Conservation (phyloP, 2,329 filamentous ascomycete genomes). For the Penicillium sp. region DNA sequence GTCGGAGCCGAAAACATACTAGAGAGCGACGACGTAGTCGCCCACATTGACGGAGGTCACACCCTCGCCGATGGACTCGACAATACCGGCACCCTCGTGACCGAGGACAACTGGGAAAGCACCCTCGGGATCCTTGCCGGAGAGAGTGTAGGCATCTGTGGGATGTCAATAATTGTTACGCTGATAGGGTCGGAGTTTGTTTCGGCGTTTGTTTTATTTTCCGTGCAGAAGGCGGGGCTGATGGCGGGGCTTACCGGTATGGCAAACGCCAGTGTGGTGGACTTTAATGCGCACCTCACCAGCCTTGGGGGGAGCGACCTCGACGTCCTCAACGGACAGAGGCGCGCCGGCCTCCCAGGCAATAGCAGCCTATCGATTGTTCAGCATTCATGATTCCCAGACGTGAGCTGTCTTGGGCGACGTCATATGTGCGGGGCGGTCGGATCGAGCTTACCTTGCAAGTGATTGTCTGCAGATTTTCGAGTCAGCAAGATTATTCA, state of each 20-base stretch:
- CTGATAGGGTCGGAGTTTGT: neutral
- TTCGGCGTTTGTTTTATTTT: neutral
- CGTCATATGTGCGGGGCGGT: conserved; percentile 13
- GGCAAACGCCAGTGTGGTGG: conserved; percentile 96
- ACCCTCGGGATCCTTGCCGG: conserved; percentile 93
- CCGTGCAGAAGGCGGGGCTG: conserved; percentile 3
- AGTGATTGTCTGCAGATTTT: conserved; percentile 63
- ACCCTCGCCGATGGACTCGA: conserved; percentile 87
- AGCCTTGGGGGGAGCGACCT: conserved; percentile 78
- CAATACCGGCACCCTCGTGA: conserved; percentile 83
- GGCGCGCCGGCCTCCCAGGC: conserved; percentile 94
- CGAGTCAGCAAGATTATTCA: conserved; percentile 3
- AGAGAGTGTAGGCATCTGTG: conserved; percentile 81
- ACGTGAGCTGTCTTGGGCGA: conserved; percentile 1
- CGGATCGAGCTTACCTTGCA: conserved; percentile 55
- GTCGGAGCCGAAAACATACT: conserved; percentile 46
- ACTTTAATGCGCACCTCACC: conserved; percentile 96
- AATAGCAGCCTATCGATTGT: conserved; percentile 61
- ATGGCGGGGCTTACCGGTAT: conserved; percentile 61
- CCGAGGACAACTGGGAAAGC: conserved; percentile 82
- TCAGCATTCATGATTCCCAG: conserved; percentile 12
- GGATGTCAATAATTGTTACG: conserved; percentile 3
- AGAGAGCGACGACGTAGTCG: conserved; percentile 82
- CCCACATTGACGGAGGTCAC: conserved; percentile 90
- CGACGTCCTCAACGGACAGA: conserved; percentile 79